These are phyloP conservation scores for Medicago truncatula DNA, from an alignment of 306 rosid species.

Conservation along the genomic window MtrunA17r5.0-ANR NC_053044.1:38682001-38682500, in stretches of 20 bases:
- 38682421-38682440: constrained; percentile 70
- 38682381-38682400: constrained; percentile 83
- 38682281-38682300: constrained; percentile 93
- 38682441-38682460: constrained; percentile 38
- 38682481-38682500: not conserved
- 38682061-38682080: not conserved
- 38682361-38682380: constrained; percentile 98
- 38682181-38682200: constrained; percentile 19
- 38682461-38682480: not conserved
- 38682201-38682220: constrained; percentile 34
- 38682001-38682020: constrained; percentile 97
- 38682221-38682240: constrained; percentile 92
- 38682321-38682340: constrained; percentile 88
- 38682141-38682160: too few species aligned
- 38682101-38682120: too few species aligned
- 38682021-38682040: constrained; percentile 95
- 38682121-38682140: too few species aligned
- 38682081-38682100: too few species aligned
- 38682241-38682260: constrained; percentile 95
- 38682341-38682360: constrained; percentile 91
- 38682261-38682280: constrained; percentile 90
- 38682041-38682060: constrained; percentile 84
- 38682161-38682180: not conserved
- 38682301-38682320: constrained; percentile 94
- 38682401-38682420: constrained; percentile 72